Percentiles rank a stretch among this genome's conserved stretches.
Evolutionary conservation across 2,329 filamentous ascomycete genomes (phyloP).

Genomic region (Ophiocordyceps australis): DNA sequence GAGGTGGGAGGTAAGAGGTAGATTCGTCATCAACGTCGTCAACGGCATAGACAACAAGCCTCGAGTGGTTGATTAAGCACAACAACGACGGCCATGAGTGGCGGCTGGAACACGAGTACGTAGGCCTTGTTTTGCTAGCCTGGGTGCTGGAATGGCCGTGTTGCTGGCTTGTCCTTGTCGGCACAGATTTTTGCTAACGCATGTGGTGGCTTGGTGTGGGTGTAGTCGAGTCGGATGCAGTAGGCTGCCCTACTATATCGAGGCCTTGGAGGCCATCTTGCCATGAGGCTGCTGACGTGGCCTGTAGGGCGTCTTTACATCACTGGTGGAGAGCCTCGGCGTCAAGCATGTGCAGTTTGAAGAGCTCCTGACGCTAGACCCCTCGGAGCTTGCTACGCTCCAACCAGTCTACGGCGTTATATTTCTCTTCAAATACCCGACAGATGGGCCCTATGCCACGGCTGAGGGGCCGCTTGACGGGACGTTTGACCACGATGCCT

Average conservation of each 20-base stretch:
- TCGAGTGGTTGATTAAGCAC: too few species aligned
- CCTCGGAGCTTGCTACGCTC: slow-evolving; percentile 50
- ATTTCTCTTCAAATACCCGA: slow-evolving; percentile 96
- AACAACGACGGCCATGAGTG: slow-evolving; percentile 34
- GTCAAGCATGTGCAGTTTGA: slow-evolving; percentile 93
- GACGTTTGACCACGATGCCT: slow-evolving; percentile 56
- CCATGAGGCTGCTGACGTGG: not conserved
- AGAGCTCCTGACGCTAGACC: slow-evolving; percentile 79
- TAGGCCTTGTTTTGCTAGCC: slow-evolving; percentile 4
- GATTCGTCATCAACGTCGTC: too few species aligned
- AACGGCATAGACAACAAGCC: too few species aligned
- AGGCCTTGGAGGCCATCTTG: slow-evolving; percentile 1
- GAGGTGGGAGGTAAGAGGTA: too few species aligned
- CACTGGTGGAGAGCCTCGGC: slow-evolving; percentile 77
- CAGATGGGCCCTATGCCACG: slow-evolving; percentile 41
- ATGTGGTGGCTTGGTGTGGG: too few species aligned
- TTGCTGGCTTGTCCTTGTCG: too few species aligned
- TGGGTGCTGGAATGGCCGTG: too few species aligned
- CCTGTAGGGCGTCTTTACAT: slow-evolving; percentile 79
- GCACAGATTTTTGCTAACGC: too few species aligned
- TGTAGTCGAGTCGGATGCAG: slow-evolving; percentile 87
- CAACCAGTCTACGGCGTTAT: slow-evolving; percentile 87
- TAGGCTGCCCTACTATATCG: slow-evolving; percentile 22
- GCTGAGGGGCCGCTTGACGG: slow-evolving; percentile 60
- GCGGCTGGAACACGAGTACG: slow-evolving; percentile 85